Base-by-base conservation (phyloP, 2,329 filamentous ascomycete genomes). In the Calonectria honghensis region DNA sequence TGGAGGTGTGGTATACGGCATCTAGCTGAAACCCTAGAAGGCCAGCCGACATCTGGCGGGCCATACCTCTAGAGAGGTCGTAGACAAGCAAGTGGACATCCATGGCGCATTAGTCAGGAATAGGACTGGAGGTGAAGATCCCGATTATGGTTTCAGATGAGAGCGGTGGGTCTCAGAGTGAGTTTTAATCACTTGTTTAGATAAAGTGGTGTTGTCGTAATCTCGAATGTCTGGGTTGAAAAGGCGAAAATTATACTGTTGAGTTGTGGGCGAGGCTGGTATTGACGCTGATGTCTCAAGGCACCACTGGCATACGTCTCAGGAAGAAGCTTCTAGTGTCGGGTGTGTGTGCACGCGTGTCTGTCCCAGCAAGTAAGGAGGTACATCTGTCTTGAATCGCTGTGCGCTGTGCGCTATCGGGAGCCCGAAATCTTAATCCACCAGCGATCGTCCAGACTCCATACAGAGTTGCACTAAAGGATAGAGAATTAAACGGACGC, bases 1-100 rank as follows among this genome's bases (percentile, higher is more conserved):
- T 93, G 0, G 96, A 95, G 0, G 97, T 98, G 84, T 99, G 97
- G 80, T 98, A 98, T 68, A 99, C 92, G 69, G 97, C 97, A 84
- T 98, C 96, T 65, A 98, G 95, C 68, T 90, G 87, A 77, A 91
- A 89, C 20, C 90, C 86, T 13, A 93, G 84, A 70, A 89, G 78
- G 75, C 87, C 84, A 86, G 86, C 84, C 24, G 90, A 91, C 86
- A 92, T 86, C 77, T 91, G 87, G 13, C 88, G 87, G 18, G 90
- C 90, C 52, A 92, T 79, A 27, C 90, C 90, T n/a, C 84, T 85
- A 1, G 94, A 96, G 63, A 96, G 89, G 85, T 96, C 94, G 81
- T 96, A 96, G 48, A 96, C 90, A 73, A 96, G 93, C 35, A 96
- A 88, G 80, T 95, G 89, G 65, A 96, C 93, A 73, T 95, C 93